Conservation (phyloP, 352 stramenopile species). For the Phytopythium ostracodes region DNA sequence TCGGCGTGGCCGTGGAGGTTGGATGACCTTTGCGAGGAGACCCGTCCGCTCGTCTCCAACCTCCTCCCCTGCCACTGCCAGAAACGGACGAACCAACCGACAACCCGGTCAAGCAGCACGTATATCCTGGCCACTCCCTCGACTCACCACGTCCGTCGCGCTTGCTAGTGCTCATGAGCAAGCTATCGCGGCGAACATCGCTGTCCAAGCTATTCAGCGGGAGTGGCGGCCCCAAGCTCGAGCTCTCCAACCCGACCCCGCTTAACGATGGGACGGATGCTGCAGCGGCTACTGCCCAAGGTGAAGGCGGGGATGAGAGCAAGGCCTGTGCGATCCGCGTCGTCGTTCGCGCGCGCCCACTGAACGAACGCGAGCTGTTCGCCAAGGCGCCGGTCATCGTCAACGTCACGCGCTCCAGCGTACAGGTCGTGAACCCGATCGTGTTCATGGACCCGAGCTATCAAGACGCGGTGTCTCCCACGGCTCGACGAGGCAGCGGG, state of each 20-base stretch:
- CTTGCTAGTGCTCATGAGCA: neutral
- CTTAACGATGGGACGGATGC: neutral
- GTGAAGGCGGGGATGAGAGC: slow-evolving; percentile 11
- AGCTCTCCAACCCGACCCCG: neutral
- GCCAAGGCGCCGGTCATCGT: slow-evolving; percentile 50
- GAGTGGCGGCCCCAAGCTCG: neutral
- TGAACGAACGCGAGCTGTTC: slow-evolving; percentile 53
- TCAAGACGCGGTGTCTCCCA: slow-evolving; percentile 32
- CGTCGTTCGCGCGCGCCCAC: slow-evolving; percentile 63
- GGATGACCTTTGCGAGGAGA: neutral
- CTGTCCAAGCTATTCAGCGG: slow-evolving; percentile 17
- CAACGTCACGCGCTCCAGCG: slow-evolving; percentile 30
- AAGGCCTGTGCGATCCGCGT: slow-evolving; percentile 63
- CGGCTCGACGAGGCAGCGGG: slow-evolving; percentile 10
- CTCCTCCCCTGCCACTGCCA: neutral
- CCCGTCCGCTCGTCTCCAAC: neutral
- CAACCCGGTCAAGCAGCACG: neutral
- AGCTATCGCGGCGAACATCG: slow-evolving; percentile 14
- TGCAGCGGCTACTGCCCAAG: too few species aligned
- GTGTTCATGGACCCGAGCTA: slow-evolving; percentile 57
- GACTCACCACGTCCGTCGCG: neutral
- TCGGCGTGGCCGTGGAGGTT: neutral
- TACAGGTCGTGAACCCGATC: slow-evolving; percentile 65
- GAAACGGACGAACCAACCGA: neutral
- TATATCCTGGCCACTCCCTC: neutral